Base-by-base conservation (phyloP, 2,329 filamentous ascomycete species). In the Botrytis sinoallii region DNA sequence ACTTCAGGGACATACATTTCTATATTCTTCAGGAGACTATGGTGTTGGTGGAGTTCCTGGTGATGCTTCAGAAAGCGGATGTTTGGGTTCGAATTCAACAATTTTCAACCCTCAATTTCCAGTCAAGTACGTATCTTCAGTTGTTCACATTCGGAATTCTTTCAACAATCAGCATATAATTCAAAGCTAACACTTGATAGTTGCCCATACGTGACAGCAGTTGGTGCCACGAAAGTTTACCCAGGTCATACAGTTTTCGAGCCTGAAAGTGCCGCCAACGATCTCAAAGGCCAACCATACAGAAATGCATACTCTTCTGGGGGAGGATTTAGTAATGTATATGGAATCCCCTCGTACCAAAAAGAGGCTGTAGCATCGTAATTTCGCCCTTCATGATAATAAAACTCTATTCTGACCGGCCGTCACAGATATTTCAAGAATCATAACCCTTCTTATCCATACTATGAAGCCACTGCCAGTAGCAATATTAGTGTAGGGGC, bases 241-340 rank as follows among this genome's bases (percentile, higher is more conserved):
- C 82, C 82, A 4, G 82, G 83, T 9, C 76, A 77, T 63, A 78
- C 77, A 29, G 76, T 79, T 20, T 65, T 63, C 32, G 80, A 80
- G 16, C 80, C 83, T 0, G 85, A 86, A 75, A 81, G 82, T 52
- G 85, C 85, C 73, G 75, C 76, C 18, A 74, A 78, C 22, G 75
- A 76, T 32, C 63, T 55, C 14, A 70, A 57, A 73, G 82, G 85
- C 74, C 83, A 82, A 5, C 80, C 97, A 57, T 73, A 64, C 22
- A 18, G 4, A 22, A 14, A 22, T 59, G 64, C 70, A 83, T 88
- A 97, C 80, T 93, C 94, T 84, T 91, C 88, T n/a, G 90, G 90
- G 18, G 84, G 90, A 71, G 93, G 95, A 80, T 96, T 95, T 80
- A 89, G 90, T 32, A 84, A 77, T 85, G 86, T 79, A 77, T 86